These are phyloP conservation scores for Lachnellula arida DNA, from an alignment of 2,329 filamentous ascomycete genomes.

Conservation along the genomic window DNA sequence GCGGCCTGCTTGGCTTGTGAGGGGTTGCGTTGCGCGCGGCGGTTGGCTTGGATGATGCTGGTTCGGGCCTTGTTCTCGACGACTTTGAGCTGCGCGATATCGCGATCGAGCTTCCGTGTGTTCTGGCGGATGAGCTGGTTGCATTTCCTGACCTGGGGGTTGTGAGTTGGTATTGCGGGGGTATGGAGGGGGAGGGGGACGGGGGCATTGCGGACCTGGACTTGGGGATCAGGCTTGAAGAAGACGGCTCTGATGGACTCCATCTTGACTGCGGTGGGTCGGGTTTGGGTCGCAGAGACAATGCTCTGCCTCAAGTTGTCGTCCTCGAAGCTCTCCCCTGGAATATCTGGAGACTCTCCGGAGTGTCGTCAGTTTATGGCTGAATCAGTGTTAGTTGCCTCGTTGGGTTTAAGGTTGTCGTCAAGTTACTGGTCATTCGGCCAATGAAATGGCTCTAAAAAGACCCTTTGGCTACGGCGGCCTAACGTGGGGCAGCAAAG, in stretches of 20 bases:
- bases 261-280: slow-evolving; percentile 51
- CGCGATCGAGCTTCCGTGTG: slow-evolving; percentile 89
- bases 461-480: not conserved
- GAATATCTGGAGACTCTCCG: no score
- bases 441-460: not conserved
- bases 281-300: slow-evolving; percentile 4
- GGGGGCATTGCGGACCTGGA: slow-evolving; percentile 60
- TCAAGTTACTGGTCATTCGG: no score
- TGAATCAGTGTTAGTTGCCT: no score
- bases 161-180: slow-evolving; percentile 3
- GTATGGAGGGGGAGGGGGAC: slow-evolving; percentile 2
- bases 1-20: slow-evolving; percentile 73
- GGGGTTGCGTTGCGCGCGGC: slow-evolving; percentile 75
- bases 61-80: slow-evolving; percentile 81
- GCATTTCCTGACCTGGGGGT: slow-evolving; percentile 81
- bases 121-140: slow-evolving; percentile 85
- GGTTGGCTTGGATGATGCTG: slow-evolving; percentile 77
- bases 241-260: slow-evolving; percentile 83
- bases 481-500: not conserved
- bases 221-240: slow-evolving; percentile 86
- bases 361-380: no score
- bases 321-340: not conserved
- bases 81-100: slow-evolving; percentile 72
- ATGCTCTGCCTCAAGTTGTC: slow-evolving; percentile 5
- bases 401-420: no score